Evolutionary conservation across 2,329 filamentous ascomycete species (phyloP), one percentile per base, ranked within the genome.

Genomic region (Fusarium denticulatum): DNA sequence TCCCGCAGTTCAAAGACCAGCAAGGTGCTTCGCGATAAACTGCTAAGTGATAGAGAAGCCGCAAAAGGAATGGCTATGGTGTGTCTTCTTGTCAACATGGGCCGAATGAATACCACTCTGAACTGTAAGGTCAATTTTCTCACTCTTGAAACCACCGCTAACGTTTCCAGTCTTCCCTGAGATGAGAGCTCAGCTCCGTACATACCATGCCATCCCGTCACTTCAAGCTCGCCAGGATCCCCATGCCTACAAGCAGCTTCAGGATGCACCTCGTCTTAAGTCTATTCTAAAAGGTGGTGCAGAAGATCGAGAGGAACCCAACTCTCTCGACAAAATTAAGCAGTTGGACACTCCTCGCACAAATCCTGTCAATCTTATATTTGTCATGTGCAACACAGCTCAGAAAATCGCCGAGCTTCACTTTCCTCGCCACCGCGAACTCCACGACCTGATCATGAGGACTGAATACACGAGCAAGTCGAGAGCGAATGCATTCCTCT

Each of bases 11-110:
- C 94, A 87, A 99, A 99, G 87, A 98, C 96, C 34, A 98, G 96
- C 87, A 98, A 98, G 85, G 96, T 99, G 56, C 87, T 99, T 73
- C 94, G 97, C 82, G 96, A 99, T 83, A 98, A 99, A 86, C 88
- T 99, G 73, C 88, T 97, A 79, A 96, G 92, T 76, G 96, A 99
- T 81, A 92, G 94, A 79, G 92, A 94, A 73, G 95, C 95, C 28
- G 96, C 96, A 40, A 95, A 97, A 82, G 96, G 94, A 79, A 99
- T 99, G 96, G 96, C 96, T 60, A 99, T 99, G 96, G 96, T 99
- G 67, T 99, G 96, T 83, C 86, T 99, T 74, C 85, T 99, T 78
- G 96, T 99, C 81, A 99, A 99, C 80, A 94, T 99, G 73, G 96
- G 96, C 66, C 89, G 96, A 72, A 99, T 99, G 96, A 99, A 99